Percentiles rank a stretch among this genome's conserved stretches.
phyloP scores from a whole-genome alignment of 1,139 yeast species.

The Taphrina betulina region DNA sequence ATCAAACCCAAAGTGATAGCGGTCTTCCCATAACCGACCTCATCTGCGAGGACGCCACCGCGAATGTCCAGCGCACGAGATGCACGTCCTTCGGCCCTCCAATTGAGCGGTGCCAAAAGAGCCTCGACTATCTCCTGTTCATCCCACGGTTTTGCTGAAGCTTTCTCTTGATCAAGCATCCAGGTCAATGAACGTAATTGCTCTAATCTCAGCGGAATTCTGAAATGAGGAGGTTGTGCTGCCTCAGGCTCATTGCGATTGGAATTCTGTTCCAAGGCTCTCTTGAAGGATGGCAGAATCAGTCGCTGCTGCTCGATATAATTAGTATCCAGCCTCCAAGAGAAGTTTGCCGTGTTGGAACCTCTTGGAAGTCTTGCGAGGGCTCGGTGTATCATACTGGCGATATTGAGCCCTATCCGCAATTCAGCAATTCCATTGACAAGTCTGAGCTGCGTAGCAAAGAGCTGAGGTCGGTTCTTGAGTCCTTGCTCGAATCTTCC shows the following conservation, averaged over 20 bases:
- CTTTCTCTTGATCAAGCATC: conserved; percentile 32
- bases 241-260: conserved; percentile 25
- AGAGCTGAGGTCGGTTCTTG: conserved; percentile 29
- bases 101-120: conserved; percentile 30
- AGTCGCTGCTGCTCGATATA: conserved; percentile 3
- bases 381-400: conserved; percentile 32
- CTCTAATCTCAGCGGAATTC: conserved; percentile 27
- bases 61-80: conserved; percentile 24
- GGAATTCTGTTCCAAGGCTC: conserved; percentile 20
- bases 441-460: conserved; percentile 22
- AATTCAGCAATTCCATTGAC: conserved; percentile 25
- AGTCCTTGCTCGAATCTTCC: conserved; percentile 32
- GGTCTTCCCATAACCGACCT: conserved; percentile 35
- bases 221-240: conserved; percentile 32
- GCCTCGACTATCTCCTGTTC: conserved; percentile 34
- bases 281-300: conserved; percentile 6
- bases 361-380: conserved; percentile 1
- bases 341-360: neutral
- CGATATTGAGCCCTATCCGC: conserved; percentile 28
- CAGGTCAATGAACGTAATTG: conserved; percentile 33
- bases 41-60: conserved; percentile 35
- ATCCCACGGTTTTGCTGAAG: conserved; percentile 9
- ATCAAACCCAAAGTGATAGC: conserved; percentile 34
- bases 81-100: conserved; percentile 34
- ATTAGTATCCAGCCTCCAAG: conserved; percentile 8